Percentiles rank a stretch among this genome's conserved stretches.
phyloP scores from a whole-genome alignment of 495 filamentous ascomycete species.

The Hypoxylon crocopeplum region DNA sequence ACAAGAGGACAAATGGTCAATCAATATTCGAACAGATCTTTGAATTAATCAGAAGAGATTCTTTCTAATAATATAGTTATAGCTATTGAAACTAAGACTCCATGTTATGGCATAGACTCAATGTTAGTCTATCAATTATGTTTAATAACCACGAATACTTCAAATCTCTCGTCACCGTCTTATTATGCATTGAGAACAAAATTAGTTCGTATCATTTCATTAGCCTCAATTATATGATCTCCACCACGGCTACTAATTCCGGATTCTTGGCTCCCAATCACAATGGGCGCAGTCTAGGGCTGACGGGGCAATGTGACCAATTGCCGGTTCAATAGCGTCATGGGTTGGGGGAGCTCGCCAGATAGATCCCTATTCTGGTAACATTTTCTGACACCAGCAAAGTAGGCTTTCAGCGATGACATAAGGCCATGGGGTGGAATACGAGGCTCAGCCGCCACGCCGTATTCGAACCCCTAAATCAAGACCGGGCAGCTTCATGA shows the following conservation, averaged over 20 bases:
- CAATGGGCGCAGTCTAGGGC: slow-evolving; percentile 10
- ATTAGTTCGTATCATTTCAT: not conserved
- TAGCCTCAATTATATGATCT: not conserved
- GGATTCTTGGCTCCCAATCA: not conserved
- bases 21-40: too few species aligned
- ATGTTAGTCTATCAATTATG: too few species aligned
- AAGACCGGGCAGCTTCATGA: slow-evolving; percentile 1
- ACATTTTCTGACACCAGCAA: not conserved
- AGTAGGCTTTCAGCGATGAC: not conserved
- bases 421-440: slow-evolving; percentile 3
- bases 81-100: too few species aligned
- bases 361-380: slow-evolving; percentile 7
- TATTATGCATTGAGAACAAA: too few species aligned
- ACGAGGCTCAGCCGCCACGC: slow-evolving; percentile 20
- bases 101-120: too few species aligned
- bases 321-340: not conserved
- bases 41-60: too few species aligned
- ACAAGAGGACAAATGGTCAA: too few species aligned
- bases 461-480: not conserved
- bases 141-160: too few species aligned
- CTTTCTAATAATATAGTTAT: too few species aligned
- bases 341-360: not conserved
- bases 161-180: too few species aligned
- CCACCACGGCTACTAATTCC: slow-evolving; percentile 5
- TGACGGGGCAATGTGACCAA: slow-evolving; percentile 1